phyloP scores from a whole-genome alignment of 1,139 yeast genomes.

The Nadsonia starkeyi-henricii region DNA sequence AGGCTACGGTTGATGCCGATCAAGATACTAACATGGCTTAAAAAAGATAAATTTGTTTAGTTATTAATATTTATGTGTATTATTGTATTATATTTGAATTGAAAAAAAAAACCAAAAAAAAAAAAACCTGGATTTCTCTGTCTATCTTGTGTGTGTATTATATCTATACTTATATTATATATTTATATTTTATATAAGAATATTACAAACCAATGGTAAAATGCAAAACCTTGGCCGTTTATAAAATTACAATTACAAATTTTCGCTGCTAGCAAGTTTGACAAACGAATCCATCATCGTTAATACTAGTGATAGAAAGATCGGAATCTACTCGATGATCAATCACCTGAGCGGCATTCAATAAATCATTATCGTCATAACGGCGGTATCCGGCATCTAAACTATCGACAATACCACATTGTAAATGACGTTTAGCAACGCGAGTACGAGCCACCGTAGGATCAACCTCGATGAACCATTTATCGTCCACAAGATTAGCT shows the following conservation, averaged over 20 bases:
- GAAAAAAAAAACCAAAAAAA: no score
- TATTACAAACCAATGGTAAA: no score
- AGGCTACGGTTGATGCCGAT: no score
- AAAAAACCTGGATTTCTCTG: no score
- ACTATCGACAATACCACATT: constrained; percentile 47
- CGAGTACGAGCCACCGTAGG: constrained; percentile 36
- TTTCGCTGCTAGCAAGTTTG: background rate
- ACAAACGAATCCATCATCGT: constrained; percentile 7
- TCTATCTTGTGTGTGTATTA: no score
- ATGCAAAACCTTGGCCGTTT: no score
- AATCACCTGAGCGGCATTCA: constrained; percentile 48
- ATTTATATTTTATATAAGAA: no score
- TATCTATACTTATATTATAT: no score
- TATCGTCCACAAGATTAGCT: constrained; percentile 21
- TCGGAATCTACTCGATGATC: constrained; percentile 29
- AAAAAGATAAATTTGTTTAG: background rate
- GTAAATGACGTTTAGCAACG: constrained; percentile 57
- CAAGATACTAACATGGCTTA: background rate
- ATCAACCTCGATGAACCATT: constrained; percentile 31
- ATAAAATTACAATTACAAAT: no score
- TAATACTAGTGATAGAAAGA: constrained; percentile 16
- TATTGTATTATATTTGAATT: background rate
- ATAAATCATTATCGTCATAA: constrained; percentile 53
- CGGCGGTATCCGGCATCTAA: constrained; percentile 48
- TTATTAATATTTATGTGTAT: background rate